Evolutionary conservation across 768 basidiomycete species (phyloP), one percentile per base, ranked within the genome.

Genomic region (Naganishia vaughanmartiniae): DNA sequence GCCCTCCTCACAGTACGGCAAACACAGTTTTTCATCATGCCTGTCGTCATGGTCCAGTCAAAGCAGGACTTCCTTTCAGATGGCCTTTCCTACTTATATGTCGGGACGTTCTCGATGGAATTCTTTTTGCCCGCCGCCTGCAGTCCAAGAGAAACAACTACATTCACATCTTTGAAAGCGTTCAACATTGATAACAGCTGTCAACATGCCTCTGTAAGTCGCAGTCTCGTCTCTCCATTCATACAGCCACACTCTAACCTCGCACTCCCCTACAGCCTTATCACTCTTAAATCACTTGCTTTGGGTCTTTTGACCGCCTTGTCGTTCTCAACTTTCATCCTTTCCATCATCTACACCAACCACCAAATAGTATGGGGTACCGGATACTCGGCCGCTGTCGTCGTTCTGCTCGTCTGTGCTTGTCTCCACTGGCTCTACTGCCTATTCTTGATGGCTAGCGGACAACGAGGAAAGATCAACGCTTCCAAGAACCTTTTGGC

Each of bases 311-410:
- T 69, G 19, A 54, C 68, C 51, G 71, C 67, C 26, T 45, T 63
- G 24, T 58, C 71, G 9, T 72, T 72, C 46, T 54, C 71, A 21
- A 33, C 33, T 1, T 72, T 72, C 63, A 69, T 72, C 54, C 67
- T 72, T 19, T 65, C 67, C 26, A 72, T 72, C 54, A 72, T 72
- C 60, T 65, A 72, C 67, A 72, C 66, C 60, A 72, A 72, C 67
- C 46, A 55, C 21, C 57, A 65, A 34, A 69, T 69, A 58, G 46
- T 34, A 45, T 67, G 53, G 54, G 30, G 31, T 53, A 55, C 45
- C 24, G 46, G 48, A 26, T 72, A 72, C 60, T 15, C 65, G 14
- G 12, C 48, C 3, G 67, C 51, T 6, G 45, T 72, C 21, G 56
- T 69, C 30, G 71, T 67, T 21, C 33, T 68, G 36, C 67, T 72